Base-by-base conservation (phyloP, 495 filamentous ascomycete species). In the Aspergillus affinis region DNA sequence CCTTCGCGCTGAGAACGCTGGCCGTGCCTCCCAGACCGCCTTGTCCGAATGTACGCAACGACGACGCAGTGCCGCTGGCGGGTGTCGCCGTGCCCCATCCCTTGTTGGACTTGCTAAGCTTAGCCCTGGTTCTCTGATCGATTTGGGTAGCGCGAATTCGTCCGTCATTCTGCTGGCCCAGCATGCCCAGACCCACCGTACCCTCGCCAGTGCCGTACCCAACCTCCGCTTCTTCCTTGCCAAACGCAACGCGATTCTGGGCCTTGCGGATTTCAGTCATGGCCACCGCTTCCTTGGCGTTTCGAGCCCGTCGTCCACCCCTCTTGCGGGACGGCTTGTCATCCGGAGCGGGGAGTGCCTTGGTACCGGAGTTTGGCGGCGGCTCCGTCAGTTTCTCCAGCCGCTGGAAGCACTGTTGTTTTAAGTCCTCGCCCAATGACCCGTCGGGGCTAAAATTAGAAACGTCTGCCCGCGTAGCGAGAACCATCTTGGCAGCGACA, bases 181-280 rank as follows among this genome's bases (percentile, higher is more conserved):
- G 88, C 95, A 98, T 98, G 54, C 94, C 94, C 64, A 98, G 72
- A 26, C 94, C 94, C 59, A 88, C 86, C 6, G 93, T 96, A 60
- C 85, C 84, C 61, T 96, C 92, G 29, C 93, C 90, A 10, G 84
- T 84, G 15, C 92, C 94, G 70, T 95, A 98, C 15, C 94, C 94
- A 19, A 94, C 89, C 74, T 98, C 94, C 62, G 88, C 85, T 72
- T 98, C 94, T 67, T 98, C 94, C 66, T 95, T 94, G 53, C 93
- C 93, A 64, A 98, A 98, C 0, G 89, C 92, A 82, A 98, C 88
- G 21, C 94, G 85, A 75, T 98, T 98, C 75, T 97, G 93, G 8
- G 93, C 92, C 69, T 98, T 98, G 57, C 92, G 89, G 30, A 98
- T 78, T 57, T 98, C 94, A 2, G 94, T 98, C 92, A 97, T 96